phyloP scores from a whole-genome alignment of 805 yeast genomes.

The Candida glaebosa region DNA sequence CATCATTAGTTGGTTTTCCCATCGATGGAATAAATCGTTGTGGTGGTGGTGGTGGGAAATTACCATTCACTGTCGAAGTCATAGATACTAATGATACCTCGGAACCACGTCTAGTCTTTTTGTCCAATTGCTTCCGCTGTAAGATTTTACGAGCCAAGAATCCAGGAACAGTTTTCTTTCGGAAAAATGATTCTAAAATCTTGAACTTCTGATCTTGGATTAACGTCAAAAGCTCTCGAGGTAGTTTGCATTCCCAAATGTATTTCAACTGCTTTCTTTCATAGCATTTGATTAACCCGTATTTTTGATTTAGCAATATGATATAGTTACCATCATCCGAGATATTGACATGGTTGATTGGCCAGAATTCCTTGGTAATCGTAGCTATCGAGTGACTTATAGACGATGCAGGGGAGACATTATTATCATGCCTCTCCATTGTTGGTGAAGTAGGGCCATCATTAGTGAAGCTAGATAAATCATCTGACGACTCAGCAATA shows the following conservation, averaged over 20 bases:
- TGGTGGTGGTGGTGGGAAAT: constrained; percentile 29
- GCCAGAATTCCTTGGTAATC: constrained; percentile 50
- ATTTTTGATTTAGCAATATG: constrained; percentile 48
- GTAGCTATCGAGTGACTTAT: constrained; percentile 10
- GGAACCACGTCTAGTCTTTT: constrained; percentile 30
- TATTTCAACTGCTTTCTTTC: constrained; percentile 52
- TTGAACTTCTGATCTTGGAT: constrained; percentile 20
- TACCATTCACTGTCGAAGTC: constrained; percentile 25
- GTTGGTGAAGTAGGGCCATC: background rate
- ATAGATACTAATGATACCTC: constrained; percentile 22
- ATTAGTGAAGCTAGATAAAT: background rate
- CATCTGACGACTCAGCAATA: background rate
- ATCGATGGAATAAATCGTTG: constrained; percentile 9
- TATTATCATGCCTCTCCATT: background rate
- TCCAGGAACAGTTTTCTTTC: constrained; percentile 52
- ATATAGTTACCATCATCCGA: constrained; percentile 59
- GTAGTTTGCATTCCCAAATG: constrained; percentile 51
- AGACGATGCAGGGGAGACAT: background rate
- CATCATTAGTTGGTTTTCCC: constrained; percentile 3
- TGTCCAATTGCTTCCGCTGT: constrained; percentile 16
- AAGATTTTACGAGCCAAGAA: constrained; percentile 34
- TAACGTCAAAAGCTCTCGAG: constrained; percentile 24
- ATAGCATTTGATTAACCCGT: constrained; percentile 57
- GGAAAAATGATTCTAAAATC: constrained; percentile 58
- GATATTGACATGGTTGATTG: constrained; percentile 54